phyloP scores from a whole-genome alignment of 768 basidiomycete genomes.

The Suillus bovinus region DNA sequence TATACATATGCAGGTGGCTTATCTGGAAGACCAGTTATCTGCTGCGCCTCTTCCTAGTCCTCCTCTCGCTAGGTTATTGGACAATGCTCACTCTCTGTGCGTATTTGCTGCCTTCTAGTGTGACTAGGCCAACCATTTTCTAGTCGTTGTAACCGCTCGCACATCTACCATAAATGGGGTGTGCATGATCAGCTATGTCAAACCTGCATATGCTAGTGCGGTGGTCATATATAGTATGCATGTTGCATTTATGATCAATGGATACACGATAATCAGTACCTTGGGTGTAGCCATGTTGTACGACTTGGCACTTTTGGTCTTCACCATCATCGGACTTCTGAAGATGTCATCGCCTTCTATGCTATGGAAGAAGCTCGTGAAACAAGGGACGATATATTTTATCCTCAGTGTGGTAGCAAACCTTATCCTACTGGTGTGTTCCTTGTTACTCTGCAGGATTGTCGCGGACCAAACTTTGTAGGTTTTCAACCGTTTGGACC shows the following conservation, averaged over 20 bases:
- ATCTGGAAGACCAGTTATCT: neutral
- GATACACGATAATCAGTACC: neutral
- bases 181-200: neutral
- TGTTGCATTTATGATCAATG: neutral
- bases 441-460: no score
- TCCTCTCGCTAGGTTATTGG: slow-evolving; percentile 1
- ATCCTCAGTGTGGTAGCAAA: neutral
- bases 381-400: neutral
- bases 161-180: neutral
- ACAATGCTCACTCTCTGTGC: neutral
- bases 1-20: neutral
- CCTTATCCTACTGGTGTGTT: neutral
- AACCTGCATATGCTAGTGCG: neutral
- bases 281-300: neutral
- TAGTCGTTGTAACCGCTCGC: neutral
- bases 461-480: neutral
- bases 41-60: neutral
- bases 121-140: neutral
- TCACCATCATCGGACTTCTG: neutral
- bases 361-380: slow-evolving; percentile 2
- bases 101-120: neutral
- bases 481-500: neutral
- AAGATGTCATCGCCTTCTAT: neutral
- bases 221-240: neutral
- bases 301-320: neutral